Percentiles rank a stretch among this genome's conserved stretches.
These are phyloP conservation scores for Saturnispora mendoncae DNA, from an alignment of 805 yeast genomes.

Conservation along the genomic window DNA sequence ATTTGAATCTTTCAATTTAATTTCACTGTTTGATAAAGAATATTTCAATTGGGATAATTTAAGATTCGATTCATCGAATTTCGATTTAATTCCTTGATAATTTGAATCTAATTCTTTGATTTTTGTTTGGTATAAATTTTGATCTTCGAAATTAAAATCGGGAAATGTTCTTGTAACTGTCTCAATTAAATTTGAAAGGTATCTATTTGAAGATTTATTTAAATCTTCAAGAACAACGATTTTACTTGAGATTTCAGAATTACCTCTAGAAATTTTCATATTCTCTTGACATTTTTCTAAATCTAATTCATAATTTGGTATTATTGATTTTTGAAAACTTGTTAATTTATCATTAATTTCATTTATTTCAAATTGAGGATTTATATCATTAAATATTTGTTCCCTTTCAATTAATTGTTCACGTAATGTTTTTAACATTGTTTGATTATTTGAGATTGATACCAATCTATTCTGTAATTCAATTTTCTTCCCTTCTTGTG, in stretches of 20 bases:
- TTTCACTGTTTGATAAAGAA: neutral
- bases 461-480: conserved; percentile 33
- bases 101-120: conserved; percentile 11
- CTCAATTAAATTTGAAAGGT: conserved; percentile 13
- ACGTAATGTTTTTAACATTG: conserved; percentile 39
- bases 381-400: conserved; percentile 27
- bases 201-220: conserved; percentile 12
- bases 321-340: conserved; percentile 27
- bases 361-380: conserved; percentile 23
- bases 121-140: conserved; percentile 5
- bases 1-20: neutral
- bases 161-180: conserved; percentile 9
- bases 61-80: conserved; percentile 10
- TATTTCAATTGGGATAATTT: conserved; percentile 10
- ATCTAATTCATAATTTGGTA: conserved; percentile 32
- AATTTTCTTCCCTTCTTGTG: conserved; percentile 29
- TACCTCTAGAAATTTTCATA: conserved; percentile 43
- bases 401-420: conserved; percentile 33
- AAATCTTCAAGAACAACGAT: conserved; percentile 26
- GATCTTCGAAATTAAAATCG: conserved; percentile 11
- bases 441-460: conserved; percentile 34
- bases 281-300: conserved; percentile 46
- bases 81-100: conserved; percentile 10
- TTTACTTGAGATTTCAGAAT: conserved; percentile 51
- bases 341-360: conserved; percentile 30